Evolutionary conservation across 352 stramenopile species (phyloP), one percentile per base, ranked within the genome.

Genomic region (Globisporangium nunn): DNA sequence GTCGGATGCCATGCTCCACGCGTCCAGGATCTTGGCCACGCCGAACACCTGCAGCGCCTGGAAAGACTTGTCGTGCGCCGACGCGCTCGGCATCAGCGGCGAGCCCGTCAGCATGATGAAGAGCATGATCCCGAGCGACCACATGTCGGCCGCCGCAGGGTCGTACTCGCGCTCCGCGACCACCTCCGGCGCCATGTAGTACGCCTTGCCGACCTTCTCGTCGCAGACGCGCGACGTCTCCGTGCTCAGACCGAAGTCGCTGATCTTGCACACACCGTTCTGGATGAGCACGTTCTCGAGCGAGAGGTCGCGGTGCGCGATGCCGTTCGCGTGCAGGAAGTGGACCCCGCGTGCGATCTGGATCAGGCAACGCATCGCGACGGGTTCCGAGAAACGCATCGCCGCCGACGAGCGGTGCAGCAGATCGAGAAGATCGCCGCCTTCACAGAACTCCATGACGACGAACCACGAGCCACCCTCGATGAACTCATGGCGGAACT

Each of bases 231-330:
- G 31, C 11, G 48, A 87, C 71, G 40, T 60, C 53, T 62, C 63
- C n/a, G 64, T 69, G n/a, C 64, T 64, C 12, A 83, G 66, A 0
- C 73, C 73, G 50, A 77, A 80, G 59, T 86, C 73, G 33, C 68
- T 66, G 12, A 83, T 52, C 58, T 79, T 79, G 56, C 66, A 76
- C n/a, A 53, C 52, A 1, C 66, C 66, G 11, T 52, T 62, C 33
- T 76, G 45, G 11, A 79, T 54, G 51, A 79, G 65, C 39, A 78
- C 63, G 53, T 78, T 78, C 52, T 78, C 72, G 5, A 81, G 56
- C 54, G 71, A 78, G n/a, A 99, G 76, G 66, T 99, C 96, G 55
- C 95, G 87, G 70, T 98, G 95, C 28, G 81, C 83, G 45, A 95
- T 79, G 59, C 83, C 82, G 61, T 85, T 67, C 29, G 45, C 55